These are phyloP conservation scores for Calonectria ilicicola DNA, from an alignment of 2,329 filamentous ascomycete species.

Conservation along the genomic window DNA sequence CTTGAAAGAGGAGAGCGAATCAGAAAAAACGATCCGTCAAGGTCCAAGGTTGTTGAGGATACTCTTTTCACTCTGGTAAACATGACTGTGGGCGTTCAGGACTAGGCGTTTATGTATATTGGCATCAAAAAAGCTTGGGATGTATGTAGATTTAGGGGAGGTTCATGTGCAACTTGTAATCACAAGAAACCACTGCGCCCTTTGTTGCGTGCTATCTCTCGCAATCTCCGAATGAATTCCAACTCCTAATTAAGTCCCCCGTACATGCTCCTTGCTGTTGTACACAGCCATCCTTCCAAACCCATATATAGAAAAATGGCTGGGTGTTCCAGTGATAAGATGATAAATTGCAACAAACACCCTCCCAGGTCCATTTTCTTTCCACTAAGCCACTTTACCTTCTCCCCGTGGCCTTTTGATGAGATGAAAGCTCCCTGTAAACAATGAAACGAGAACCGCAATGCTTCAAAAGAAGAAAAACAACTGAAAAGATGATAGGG, in stretches of 20 bases:
- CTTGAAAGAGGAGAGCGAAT: slow-evolving; percentile 7
- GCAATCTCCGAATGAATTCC: slow-evolving; percentile 30
- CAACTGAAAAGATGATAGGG: not conserved
- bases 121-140: slow-evolving; percentile 39
- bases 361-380: slow-evolving; percentile 14
- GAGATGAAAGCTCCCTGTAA: not conserved
- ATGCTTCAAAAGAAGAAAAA: not conserved
- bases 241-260: slow-evolving; percentile 35
- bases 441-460: slow-evolving; percentile 8
- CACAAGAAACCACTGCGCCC: slow-evolving; percentile 33
- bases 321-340: slow-evolving; percentile 41
- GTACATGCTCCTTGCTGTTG: slow-evolving; percentile 34
- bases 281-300: slow-evolving; percentile 32
- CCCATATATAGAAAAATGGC: slow-evolving; percentile 33
- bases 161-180: slow-evolving; percentile 32
- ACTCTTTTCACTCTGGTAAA: slow-evolving; percentile 25
- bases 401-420: not conserved
- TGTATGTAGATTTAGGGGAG: slow-evolving; percentile 21
- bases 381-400: not conserved
- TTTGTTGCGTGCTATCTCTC: slow-evolving; percentile 31
- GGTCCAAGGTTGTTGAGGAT: slow-evolving; percentile 13
- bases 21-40: not conserved
- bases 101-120: slow-evolving; percentile 44
- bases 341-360: slow-evolving; percentile 4
- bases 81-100: slow-evolving; percentile 46